These are phyloP conservation scores for Closterium sp. DNA, from an alignment of 139 green algal species.

Conservation along the genomic window DNA sequence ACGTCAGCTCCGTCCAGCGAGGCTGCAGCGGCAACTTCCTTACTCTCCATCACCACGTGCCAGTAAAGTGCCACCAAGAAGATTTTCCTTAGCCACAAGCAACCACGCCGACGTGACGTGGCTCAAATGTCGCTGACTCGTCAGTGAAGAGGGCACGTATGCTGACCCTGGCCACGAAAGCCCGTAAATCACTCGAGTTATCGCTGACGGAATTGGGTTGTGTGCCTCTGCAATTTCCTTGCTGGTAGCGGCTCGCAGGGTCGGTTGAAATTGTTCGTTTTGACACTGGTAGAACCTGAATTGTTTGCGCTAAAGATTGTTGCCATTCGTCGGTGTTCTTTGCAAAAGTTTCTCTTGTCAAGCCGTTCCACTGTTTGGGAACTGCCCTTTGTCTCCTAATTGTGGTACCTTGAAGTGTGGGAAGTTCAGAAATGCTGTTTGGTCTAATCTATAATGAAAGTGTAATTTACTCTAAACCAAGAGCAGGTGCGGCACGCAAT, in stretches of 20 bases:
- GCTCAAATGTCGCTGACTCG: background rate
- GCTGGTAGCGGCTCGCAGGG: background rate
- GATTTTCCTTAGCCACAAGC: background rate
- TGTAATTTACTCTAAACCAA: background rate
- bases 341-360: no score
- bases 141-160: background rate
- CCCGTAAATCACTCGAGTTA: background rate
- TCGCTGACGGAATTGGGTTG: no score
- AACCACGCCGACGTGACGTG: background rate
- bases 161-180: background rate
- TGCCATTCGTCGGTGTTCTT: no score
- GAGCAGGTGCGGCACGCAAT: background rate
- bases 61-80: background rate
- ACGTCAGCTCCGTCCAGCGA: background rate
- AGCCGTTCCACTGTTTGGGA: no score
- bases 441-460: no score
- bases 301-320: no score
- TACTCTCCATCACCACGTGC: background rate
- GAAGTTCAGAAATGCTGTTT: no score
- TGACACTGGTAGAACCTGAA: no score
- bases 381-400: no score
- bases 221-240: background rate
- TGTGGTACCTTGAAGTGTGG: no score
- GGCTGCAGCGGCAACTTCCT: background rate
- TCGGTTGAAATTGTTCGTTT: background rate